Conservation (phyloP, 2,329 filamentous ascomycete genomes). For the Beauveria sp. region DNA sequence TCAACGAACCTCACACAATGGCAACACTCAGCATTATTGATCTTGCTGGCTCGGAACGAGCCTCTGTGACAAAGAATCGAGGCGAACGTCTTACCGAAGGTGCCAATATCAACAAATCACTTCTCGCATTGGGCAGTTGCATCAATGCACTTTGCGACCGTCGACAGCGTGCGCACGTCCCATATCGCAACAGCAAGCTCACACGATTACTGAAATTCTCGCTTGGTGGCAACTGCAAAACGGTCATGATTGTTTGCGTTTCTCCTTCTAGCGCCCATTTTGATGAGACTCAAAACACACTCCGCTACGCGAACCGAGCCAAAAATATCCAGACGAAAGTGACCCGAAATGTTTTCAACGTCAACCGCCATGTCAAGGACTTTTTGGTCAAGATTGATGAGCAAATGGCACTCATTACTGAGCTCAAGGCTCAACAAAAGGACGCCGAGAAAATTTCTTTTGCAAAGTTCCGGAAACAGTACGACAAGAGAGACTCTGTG, state of each 20-base stretch:
- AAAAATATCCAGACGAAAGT: constrained; percentile 99
- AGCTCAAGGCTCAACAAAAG: constrained; percentile 87
- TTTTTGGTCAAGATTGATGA: constrained; percentile 99
- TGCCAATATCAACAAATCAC: constrained; percentile 98
- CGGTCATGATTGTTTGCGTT: constrained; percentile 98
- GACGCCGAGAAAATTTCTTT: constrained; percentile 77
- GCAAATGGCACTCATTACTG: constrained; percentile 93
- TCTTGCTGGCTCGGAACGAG: constrained; percentile 88
- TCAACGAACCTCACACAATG: constrained; percentile 96
- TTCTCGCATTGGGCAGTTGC: constrained; percentile 89
- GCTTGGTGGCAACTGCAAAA: constrained; percentile 94
- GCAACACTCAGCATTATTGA: constrained; percentile 98
- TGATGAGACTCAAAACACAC: constrained; percentile 95
- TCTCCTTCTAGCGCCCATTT: constrained; percentile 95
- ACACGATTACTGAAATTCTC: constrained; percentile 95
- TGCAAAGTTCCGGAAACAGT: constrained; percentile 83
- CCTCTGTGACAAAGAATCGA: constrained; percentile 92
- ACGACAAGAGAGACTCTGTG: constrained; percentile 71
- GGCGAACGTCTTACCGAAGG: constrained; percentile 87
- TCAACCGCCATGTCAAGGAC: constrained; percentile 98
- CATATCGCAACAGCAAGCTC: constrained; percentile 95
- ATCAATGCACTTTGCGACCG: constrained; percentile 97
- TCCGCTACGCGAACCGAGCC: constrained; percentile 92
- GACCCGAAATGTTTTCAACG: constrained; percentile 97
- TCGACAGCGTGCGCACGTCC: constrained; percentile 85